These are phyloP conservation scores for Umbelopsis sp. DNA, from an alignment of 371 early-diverging fungal genomes.

Conservation along the genomic window DNA sequence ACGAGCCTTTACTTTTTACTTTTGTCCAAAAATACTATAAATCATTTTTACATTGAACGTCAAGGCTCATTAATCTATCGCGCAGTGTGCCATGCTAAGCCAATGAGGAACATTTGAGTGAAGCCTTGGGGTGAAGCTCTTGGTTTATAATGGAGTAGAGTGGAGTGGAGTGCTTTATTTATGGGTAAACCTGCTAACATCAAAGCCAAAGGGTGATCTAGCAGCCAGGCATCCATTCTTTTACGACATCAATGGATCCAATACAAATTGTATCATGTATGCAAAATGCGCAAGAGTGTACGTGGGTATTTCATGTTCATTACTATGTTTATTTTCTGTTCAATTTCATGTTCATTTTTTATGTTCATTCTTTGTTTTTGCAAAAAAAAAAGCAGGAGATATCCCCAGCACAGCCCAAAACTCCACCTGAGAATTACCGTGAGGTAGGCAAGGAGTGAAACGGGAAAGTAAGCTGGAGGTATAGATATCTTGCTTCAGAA, in stretches of 20 bases:
- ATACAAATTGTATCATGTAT: too few species aligned
- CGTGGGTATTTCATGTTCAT: too few species aligned
- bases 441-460: constrained; percentile 14
- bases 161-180: too few species aligned
- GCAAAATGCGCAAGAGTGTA: too few species aligned
- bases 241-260: too few species aligned
- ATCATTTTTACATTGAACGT: constrained; percentile 10
- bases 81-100: too few species aligned
- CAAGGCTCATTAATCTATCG: neutral
- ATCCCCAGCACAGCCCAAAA: constrained; percentile 19
- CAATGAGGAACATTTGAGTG: too few species aligned
- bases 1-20: neutral
- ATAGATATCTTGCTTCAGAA: constrained; percentile 20
- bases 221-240: too few species aligned
- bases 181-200: too few species aligned
- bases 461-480: constrained; percentile 18
- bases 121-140: too few species aligned
- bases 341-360: neutral
- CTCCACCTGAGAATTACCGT: constrained; percentile 5
- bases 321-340: neutral
- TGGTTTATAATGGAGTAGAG: too few species aligned
- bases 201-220: too few species aligned
- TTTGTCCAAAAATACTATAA: constrained; percentile 14
- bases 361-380: neutral
- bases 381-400: neutral